phyloP scores from a whole-genome alignment of 768 basidiomycete species.

The Termitomyces sp. region DNA sequence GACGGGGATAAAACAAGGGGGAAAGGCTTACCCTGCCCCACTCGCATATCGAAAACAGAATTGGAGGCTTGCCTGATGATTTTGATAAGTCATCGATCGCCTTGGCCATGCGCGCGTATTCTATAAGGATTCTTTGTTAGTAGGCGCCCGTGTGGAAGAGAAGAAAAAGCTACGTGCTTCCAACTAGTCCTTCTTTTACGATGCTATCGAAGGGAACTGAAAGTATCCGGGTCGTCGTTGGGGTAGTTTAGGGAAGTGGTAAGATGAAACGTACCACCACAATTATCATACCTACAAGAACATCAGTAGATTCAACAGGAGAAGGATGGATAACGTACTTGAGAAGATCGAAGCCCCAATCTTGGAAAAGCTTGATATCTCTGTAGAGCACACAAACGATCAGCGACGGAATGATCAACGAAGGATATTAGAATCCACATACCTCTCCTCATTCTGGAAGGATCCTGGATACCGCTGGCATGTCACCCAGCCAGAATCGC shows the following conservation, averaged over 20 bases:
- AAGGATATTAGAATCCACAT: neutral
- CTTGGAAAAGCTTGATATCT: conserved; percentile 53
- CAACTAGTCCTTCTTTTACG: conserved; percentile 51
- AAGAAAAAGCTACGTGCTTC: conserved; percentile 34
- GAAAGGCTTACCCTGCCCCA: conserved; percentile 54
- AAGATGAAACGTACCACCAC: conserved; percentile 34
- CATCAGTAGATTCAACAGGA: neutral
- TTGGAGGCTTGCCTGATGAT: conserved; percentile 42
- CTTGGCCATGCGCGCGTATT: conserved; percentile 57
- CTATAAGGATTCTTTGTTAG: neutral
- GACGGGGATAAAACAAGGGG: neutral
- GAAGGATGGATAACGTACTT: conserved; percentile 38
- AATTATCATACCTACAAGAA: conserved; percentile 48
- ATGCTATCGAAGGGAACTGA: conserved; percentile 57
- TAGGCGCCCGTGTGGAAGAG: too few species aligned
- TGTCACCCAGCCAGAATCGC: conserved; percentile 66
- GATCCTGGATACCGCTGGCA: conserved; percentile 66
- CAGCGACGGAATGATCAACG: neutral
- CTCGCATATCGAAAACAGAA: conserved; percentile 62
- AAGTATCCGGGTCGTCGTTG: neutral
- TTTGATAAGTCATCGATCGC: conserved; percentile 51
- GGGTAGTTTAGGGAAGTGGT: neutral
- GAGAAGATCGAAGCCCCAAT: conserved; percentile 69
- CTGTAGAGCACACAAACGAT: conserved; percentile 21
- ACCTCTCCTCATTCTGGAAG: conserved; percentile 46